Evolutionary conservation across 2,329 filamentous ascomycete species (phyloP), one percentile per base, ranked within the genome.

Genomic region (Diaporthe capsici): DNA sequence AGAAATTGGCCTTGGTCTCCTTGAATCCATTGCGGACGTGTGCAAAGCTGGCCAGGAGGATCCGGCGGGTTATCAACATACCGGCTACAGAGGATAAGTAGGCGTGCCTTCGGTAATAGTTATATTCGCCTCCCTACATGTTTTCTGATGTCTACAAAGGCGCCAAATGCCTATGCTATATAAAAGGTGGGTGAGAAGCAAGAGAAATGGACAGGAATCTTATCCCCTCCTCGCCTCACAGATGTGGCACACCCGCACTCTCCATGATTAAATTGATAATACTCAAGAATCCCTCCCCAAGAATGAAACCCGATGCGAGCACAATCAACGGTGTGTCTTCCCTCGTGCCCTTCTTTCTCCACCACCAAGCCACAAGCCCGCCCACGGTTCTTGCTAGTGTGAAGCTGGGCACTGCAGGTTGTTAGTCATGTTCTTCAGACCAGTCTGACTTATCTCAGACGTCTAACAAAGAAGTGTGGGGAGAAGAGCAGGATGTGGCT

Each of bases 231-330:
- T 13, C 13, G n/a, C 25, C 47, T 71, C 68, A 94, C 44, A 95
- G 85, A 87, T 97, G 95, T 70, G 95, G 94, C 74, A 97, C 94
- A 4, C 88, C 85, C 13, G 92, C 87, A 82, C 94, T 96, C 74
- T 97, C 95, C 81, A 99, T 86, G 12, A 94, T 85, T 73, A 99
- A 84, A 82, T 98, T 98, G 37, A 97, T 89, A 80, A 99, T 98
- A 82, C 96, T 98, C 78, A 98, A 87, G 78, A 98, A 91, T 0
- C 96, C 96, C 83, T 98, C 96, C 0, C 96, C 95, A 10, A 99
- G 87, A 78, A 99, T 98, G 77, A 98, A 91, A 0, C 97, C 97
- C 74, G 90, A 92, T 77, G 97, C 96, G 53, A 98, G 86, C n/a
- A 98, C 93, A 79, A 98, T 95, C 72, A 98, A 90, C 0, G 92